Base-by-base conservation (phyloP, 2,329 filamentous ascomycete genomes). In the Colletotrichum falcatum region DNA sequence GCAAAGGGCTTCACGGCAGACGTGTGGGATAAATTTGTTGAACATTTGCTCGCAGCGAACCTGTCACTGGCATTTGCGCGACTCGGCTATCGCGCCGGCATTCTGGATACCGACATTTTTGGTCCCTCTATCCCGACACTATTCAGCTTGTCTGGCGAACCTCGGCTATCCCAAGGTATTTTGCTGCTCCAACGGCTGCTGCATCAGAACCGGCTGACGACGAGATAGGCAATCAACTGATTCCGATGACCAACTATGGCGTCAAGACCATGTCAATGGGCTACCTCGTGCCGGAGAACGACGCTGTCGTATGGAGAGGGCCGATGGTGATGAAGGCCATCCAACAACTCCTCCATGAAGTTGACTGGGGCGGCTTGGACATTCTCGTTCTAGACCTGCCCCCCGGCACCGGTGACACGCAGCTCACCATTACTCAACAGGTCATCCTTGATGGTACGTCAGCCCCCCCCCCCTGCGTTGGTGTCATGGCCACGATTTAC, bases 181-280 rank as follows among this genome's bases (percentile, higher is more conserved):
- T 60, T 18, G 88, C 23, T 51, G 39, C 16, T 26, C 58, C 63
- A 53, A 4, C 65, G 26, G 46, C 30, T 26, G 33, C 2, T n/a
- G 9, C 14, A 46, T 6, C 20, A 28, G n/a, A 5, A 8, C 51
- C 23, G 51, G 58, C 64, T 60, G 51, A 67, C 56, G 49, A 56
- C 44, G 30, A 42, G 4, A 5, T 72, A 93, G 89, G 92, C 75
- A 94, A 95, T 76, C 91, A 94, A 76, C 87, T 99, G 4, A 77
- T 98, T 1, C 96, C 96, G 0, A 83, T 99, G 30, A 94, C 93
- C 28, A 97, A 97, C 78, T 98, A 98, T 83, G 96, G 96, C 49
- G 88, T 99, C 66, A 97, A 97, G 81, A 97, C 94, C 65, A 99
- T 99, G 96, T 98, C 95, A 0, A 98, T 99, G 93, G 96, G 96